Percentiles rank a stretch among this genome's conserved stretches.
phyloP scores from a whole-genome alignment of 2,329 filamentous ascomycete genomes.

The Cytospora mali region DNA sequence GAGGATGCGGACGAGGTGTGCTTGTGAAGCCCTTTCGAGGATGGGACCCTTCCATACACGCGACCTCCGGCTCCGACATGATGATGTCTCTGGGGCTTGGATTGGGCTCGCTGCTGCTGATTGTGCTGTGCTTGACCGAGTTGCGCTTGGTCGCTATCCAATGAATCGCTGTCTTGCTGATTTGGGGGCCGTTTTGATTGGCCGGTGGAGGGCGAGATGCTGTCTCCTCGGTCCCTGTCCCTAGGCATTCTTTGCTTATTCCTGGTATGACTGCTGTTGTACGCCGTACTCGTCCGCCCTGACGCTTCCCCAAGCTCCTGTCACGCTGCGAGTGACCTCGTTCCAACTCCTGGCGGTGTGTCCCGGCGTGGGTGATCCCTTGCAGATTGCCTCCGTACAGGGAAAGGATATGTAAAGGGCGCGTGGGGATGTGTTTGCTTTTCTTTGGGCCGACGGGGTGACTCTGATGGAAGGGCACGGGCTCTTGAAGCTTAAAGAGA shows the following conservation, averaged over 20 bases:
- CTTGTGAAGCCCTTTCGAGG: conserved; percentile 55
- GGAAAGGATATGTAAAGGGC: conserved; percentile 7
- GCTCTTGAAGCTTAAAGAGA: neutral
- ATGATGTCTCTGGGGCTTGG: conserved; percentile 46
- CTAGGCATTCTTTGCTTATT: conserved; percentile 34
- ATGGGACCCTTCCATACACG: conserved; percentile 55
- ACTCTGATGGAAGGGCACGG: conserved; percentile 1
- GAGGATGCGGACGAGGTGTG: conserved; percentile 39
- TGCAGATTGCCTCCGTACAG: conserved; percentile 11
- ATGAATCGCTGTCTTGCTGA: conserved; percentile 42
- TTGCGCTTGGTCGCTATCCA: conserved; percentile 39
- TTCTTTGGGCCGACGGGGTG: conserved; percentile 16
- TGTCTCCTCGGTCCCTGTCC: conserved; percentile 53
- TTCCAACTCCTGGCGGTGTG: conserved; percentile 12
- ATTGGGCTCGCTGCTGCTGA: conserved; percentile 36
- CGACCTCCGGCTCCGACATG: conserved; percentile 48
- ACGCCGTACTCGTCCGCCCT: neutral
- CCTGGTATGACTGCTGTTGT: conserved; percentile 13
- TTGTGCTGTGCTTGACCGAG: conserved; percentile 37
- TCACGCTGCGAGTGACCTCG: conserved; percentile 3
- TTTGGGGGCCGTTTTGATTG: conserved; percentile 58
- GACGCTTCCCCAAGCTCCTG: neutral
- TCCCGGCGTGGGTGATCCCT: conserved; percentile 10
- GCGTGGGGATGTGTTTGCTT: conserved; percentile 17
- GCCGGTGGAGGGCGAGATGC: conserved; percentile 45